Conservation (phyloP, 2,329 filamentous ascomycete species). For the Verticillium zaregamsianum region DNA sequence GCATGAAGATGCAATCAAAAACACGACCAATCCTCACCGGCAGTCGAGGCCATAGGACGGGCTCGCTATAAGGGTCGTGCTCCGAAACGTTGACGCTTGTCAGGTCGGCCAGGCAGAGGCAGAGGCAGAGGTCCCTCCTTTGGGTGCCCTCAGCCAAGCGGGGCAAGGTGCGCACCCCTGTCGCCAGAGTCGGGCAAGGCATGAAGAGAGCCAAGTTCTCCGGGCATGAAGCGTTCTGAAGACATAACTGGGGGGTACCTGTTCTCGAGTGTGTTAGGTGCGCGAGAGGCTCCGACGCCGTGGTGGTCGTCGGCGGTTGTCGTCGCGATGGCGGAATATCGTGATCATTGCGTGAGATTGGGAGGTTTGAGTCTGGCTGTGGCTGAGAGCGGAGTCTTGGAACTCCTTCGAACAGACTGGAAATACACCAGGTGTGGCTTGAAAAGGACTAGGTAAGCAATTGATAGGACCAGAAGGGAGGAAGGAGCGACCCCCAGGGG, state of each 20-base stretch:
- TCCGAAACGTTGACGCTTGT: neutral
- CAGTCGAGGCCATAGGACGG: neutral
- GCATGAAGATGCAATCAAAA: neutral
- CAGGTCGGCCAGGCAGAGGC: neutral
- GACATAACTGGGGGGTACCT: neutral
- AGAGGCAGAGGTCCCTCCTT: neutral
- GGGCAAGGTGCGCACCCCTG: neutral
- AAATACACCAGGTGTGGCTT: neutral
- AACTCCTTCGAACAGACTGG: neutral
- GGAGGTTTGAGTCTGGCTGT: neutral
- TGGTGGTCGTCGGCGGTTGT: neutral
- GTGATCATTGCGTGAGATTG: neutral
- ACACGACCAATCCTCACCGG: neutral
- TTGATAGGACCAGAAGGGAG: neutral
- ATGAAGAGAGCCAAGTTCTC: neutral
- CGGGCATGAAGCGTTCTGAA: neutral
- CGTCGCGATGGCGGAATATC: neutral
- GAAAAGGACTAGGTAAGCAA: neutral
- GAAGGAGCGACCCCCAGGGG: neutral
- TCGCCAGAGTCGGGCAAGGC: neutral
- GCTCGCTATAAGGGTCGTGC: neutral
- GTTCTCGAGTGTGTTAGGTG: neutral
- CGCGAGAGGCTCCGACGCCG: neutral
- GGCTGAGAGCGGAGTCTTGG: neutral
- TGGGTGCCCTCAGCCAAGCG: neutral